phyloP scores from a whole-genome alignment of 805 yeast genomes.

The Wickerhamiella kurtzmanii region DNA sequence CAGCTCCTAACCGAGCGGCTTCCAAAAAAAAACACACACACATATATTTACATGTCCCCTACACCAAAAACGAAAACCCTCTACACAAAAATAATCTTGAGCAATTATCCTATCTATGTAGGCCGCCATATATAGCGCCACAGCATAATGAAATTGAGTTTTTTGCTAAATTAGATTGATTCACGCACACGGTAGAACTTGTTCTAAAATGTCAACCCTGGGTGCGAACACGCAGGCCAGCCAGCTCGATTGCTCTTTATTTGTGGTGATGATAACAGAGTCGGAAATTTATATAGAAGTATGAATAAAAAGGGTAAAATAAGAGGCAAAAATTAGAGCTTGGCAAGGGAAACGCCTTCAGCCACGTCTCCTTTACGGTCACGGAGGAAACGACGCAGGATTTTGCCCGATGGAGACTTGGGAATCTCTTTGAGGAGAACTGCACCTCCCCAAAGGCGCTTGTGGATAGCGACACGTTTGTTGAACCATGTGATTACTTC shows the following conservation, averaged over 20 bases:
- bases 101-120: background rate
- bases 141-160: background rate
- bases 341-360: slow-evolving; percentile 11
- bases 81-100: background rate
- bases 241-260: too few relatives aligned
- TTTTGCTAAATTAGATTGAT: too few relatives aligned
- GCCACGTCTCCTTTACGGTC: slow-evolving; percentile 28
- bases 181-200: too few relatives aligned
- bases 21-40: background rate
- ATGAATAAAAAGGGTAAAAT: background rate
- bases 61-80: background rate
- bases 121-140: background rate
- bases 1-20: background rate
- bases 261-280: too few relatives aligned
- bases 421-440: slow-evolving; percentile 72
- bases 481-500: slow-evolving; percentile 26
- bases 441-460: slow-evolving; percentile 34
- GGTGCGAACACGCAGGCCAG: too few relatives aligned
- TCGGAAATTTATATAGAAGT: too few relatives aligned
- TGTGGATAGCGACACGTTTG: slow-evolving; percentile 26
- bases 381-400: slow-evolving; percentile 80
- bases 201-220: too few relatives aligned
- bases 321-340: slow-evolving; percentile 10
- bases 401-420: slow-evolving; percentile 90
- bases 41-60: too few relatives aligned